Evolutionary conservation across 441 rosid genomes (phyloP), one percentile per base, ranked within the genome.

Genomic region (Raphanus hybrid): DNA sequence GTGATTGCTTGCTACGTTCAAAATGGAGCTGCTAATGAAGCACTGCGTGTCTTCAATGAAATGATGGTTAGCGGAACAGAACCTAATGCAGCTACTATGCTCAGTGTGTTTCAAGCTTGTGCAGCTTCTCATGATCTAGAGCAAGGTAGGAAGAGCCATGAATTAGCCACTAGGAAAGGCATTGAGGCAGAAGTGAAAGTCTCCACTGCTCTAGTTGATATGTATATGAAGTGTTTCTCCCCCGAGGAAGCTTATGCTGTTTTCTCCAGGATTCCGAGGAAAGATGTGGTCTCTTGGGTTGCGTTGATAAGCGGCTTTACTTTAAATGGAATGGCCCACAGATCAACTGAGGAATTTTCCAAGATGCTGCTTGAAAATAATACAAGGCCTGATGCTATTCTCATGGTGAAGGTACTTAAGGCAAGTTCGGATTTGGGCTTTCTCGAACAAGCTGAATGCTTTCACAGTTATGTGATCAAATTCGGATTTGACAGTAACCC

Each of bases 221-320:
- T 89, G 92, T 89, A 89, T 79, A 83, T 87, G 86, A 87, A 87
- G 64, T 85, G 88, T 67, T 81, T 63, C 77, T 82, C 85, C 54
- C 88, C 84, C 1, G 82, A 79, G 27, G 82, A 86, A 72, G 90
- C 85, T 32, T 67, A 80, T 77, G 83, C 60, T 76, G 85, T 84
- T 58, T 89, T 89, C 76, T 60, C 72, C 23, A 82, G 82, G 84
- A 87, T 82, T 71, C 84, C 81, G 12, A 43, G 20, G 35, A 88
- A 81, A 81, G 90, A 88, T 73, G 90, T 86, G 16, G 85, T 88
- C 39, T 76, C 82, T 77, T 89, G 92, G 90, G 84, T 74, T 81
- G 81, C 89, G 35, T 67, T 89, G 71, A 76, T 89, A 54, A 82
- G 85, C 64, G 92, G 92, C 9, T 87, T 74, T 69, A 86, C 89